These are phyloP conservation scores for Voacanga thouarsii DNA, from an alignment of 257 asterid species.

Conservation along the genomic window DNA sequence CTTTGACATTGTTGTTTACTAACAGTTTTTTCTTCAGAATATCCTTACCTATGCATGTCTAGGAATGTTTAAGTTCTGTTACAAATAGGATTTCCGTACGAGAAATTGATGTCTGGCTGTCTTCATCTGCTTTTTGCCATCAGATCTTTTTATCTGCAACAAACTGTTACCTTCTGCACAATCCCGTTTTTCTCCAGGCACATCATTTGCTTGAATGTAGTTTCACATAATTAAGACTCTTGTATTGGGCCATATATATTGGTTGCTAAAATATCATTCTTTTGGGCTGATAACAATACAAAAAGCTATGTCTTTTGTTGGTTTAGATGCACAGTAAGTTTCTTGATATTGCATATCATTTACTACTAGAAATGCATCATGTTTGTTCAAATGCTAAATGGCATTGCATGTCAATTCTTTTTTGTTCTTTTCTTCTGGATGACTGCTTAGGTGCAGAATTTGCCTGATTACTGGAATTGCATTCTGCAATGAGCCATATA, in stretches of 20 bases:
- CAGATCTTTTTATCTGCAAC: background rate
- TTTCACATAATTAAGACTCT: background rate
- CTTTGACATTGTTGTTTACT: conserved; percentile 8
- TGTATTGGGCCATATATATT: background rate
- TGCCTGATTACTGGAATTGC: conserved; percentile 5
- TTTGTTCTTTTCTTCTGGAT: conserved; percentile 2
- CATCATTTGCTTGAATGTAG: conserved; percentile 4
- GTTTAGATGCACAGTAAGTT: conserved; percentile 79
- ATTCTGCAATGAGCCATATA: no score
- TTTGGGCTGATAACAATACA: conserved; percentile 74
- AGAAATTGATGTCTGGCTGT: conserved; percentile 17
- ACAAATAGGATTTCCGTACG: background rate
- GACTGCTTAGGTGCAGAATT: conserved; percentile 35
- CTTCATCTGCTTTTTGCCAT: background rate
- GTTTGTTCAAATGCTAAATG: background rate
- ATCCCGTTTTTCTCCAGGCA: background rate
- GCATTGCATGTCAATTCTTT: background rate
- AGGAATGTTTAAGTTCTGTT: background rate
- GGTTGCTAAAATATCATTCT: background rate
- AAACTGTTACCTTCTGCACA: background rate
- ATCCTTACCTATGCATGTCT: background rate
- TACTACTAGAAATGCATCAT: background rate
- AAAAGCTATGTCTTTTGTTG: conserved; percentile 90
- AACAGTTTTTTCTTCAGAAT: conserved; percentile 1
- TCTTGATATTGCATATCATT: background rate